A percentile compares a stretch with the other conserved stretches of the same genome.
phyloP scores from a whole-genome alignment of 352 stramenopile genomes.

The Peronospora belbahrii region DNA sequence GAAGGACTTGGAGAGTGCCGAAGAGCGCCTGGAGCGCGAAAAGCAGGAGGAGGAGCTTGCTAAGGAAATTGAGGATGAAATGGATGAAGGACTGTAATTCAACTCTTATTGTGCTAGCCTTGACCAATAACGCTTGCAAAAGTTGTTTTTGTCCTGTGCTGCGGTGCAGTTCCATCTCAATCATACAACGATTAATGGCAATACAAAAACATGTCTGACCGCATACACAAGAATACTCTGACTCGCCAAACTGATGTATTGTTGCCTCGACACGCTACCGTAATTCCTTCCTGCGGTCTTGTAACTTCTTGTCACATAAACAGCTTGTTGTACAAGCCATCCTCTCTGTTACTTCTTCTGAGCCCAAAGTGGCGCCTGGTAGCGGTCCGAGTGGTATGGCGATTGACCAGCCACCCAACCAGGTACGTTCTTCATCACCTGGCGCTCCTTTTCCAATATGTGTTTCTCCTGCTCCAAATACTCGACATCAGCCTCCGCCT shows the following conservation, averaged over 20 bases:
- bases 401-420: conserved; percentile 87
- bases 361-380: conserved; percentile 68
- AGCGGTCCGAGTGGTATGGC: conserved; percentile 85
- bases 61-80: conserved; percentile 96
- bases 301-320: conserved; percentile 10
- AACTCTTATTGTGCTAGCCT: too few relatives aligned
- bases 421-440: conserved; percentile 93
- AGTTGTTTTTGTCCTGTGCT: conserved; percentile 4
- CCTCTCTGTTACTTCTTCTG: conserved; percentile 54
- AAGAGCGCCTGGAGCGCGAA: conserved; percentile 88
- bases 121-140: not conserved
- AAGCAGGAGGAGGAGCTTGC: conserved; percentile 92
- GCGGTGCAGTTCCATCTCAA: not conserved
- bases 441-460: conserved; percentile 85
- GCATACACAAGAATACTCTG: conserved; percentile 7
- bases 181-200: conserved; percentile 1
- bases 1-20: conserved; percentile 90
- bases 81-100: conserved; percentile 86
- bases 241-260: conserved; percentile 6
- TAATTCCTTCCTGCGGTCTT: conserved; percentile 24
- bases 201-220: conserved; percentile 13
- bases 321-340: not conserved
- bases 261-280: conserved; percentile 5
- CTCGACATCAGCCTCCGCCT: conserved; percentile 93
- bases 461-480: conserved; percentile 83